Base-by-base conservation (phyloP, 768 basidiomycete genomes). In the Boletus bicolor region DNA sequence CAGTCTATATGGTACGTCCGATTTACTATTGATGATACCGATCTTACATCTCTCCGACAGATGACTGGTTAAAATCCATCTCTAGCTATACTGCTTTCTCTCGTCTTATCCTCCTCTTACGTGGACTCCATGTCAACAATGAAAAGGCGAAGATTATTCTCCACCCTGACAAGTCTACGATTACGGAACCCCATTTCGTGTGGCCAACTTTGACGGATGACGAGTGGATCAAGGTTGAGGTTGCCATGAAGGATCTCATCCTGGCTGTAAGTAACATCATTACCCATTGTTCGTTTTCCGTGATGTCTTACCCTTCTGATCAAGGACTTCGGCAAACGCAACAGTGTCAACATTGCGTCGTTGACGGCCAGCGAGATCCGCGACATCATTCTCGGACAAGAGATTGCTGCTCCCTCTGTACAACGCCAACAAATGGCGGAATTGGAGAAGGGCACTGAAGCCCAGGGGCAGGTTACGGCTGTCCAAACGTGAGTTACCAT, bases 381-480 rank as follows among this genome's bases (percentile, higher is more conserved):
- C 53, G 97, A 99, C 72, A 93, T 99, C 74, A 99, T 99, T 62
- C 82, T 99, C 39, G 97, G 97, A 65, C 97, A 98, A 78, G 97
- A 98, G 74, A 99, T 99, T 56, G 92, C 89, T 38, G 93, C 93
- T 5, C 93, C 93, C 0, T 95, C 92, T 4, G 88, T 90, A 3
- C 97, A 99, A 70, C 86, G 97, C 47, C 97, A 98, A 73, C 97
- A 99, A 74, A 97, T 98, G 94, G 97, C 96, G 17, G 97, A 98
- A 70, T 77, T 99, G 51, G 97, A 99, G 74, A 98, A 98, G 79
- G 89, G 90, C 56, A 83, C 90, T 7, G 96, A 97, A 69, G 94
- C 97, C 0, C 92, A 93, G 60, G 83, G 84, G 46, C 96, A 98
- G 71, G 89, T 98, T 63, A 99, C 97, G 3, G 95, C 97, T 24